Base-by-base conservation (phyloP, 1,284 basidiomycete genomes). In the Apiotrichum gamsii region DNA sequence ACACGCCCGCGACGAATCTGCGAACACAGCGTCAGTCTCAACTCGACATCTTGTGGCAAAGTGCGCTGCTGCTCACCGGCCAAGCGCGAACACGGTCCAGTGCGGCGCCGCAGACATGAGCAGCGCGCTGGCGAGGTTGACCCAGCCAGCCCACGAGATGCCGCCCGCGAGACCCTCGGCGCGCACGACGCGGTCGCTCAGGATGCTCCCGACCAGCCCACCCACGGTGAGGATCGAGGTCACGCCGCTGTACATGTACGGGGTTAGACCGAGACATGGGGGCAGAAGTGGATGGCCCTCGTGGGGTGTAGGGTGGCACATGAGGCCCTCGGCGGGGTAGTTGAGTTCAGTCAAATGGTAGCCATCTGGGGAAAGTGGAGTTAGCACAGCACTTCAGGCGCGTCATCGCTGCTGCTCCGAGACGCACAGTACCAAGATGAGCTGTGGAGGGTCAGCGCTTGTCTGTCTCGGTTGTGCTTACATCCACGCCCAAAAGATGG, bases 171-270 rank as follows among this genome's bases (percentile, higher is more conserved):
- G 25, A 10, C 89, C 89, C 60, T 76, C 78, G 24, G 74, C 73
- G 54, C 85, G 80, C 74, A 87, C 86, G 40, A 85, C 64, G 28
- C 80, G 67, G 57, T 84, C 83, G n/a, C 85, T 83, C 15, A 75
- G 69, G 16, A 85, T 65, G 58, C 85, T 87, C 13, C 90, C 90
- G 4, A 83, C 47, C 13, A 95, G 78, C 30, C 91, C 91, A 8
- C 91, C 91, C n/a, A 88, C 61, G 1, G 89, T 93, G 69, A 90
- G 93, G 25, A 87, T 73, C 21, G 90, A 78, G 0, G 90, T 95
- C 35, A 91, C 78, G 28, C 84, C 67, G 15, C 85, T 85, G 73
- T 93, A 94, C 0, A 77, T 77, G 23, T 79, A 75, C 49, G 85
- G 80, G 30, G 80, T 78, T 82, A 93, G 86, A 14, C 80, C 79